Evolutionary conservation across 306 rosid species (phyloP).

Genomic region (Dryas alaskensis): DNA sequence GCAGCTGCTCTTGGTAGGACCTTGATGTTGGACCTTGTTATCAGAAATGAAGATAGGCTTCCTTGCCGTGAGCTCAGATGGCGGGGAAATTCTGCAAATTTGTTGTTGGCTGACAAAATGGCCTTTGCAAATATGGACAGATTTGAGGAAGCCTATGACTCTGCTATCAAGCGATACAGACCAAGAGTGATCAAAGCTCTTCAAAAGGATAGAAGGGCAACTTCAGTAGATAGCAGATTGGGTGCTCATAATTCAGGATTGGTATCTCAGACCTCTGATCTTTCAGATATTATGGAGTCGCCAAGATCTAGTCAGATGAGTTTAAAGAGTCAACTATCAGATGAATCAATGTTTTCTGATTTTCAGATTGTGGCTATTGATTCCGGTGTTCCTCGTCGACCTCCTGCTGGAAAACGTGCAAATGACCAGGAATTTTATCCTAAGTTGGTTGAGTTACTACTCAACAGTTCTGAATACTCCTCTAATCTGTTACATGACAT

Average conservation of each 20-base stretch:
- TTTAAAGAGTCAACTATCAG: slow-evolving; percentile 46
- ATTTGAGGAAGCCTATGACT: slow-evolving; percentile 57
- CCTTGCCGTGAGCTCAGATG: slow-evolving; percentile 90
- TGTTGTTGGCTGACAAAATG: slow-evolving; percentile 69
- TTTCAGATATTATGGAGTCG: slow-evolving; percentile 62
- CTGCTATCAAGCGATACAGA: slow-evolving; percentile 57
- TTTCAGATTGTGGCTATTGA: slow-evolving; percentile 81
- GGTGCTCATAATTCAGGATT: slow-evolving; percentile 45
- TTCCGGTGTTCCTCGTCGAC: slow-evolving; percentile 93
- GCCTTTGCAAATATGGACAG: slow-evolving; percentile 45
- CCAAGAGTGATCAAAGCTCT: slow-evolving; percentile 58
- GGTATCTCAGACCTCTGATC: slow-evolving; percentile 60
- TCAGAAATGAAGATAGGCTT: slow-evolving; percentile 96
- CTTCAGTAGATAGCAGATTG: slow-evolving; percentile 63
- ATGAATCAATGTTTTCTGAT: slow-evolving; percentile 41
- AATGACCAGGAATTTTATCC: slow-evolving; percentile 89
- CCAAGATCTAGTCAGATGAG: slow-evolving; percentile 51
- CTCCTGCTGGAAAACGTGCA: slow-evolving; percentile 94
- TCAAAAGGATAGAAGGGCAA: slow-evolving; percentile 81
- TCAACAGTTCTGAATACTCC: slow-evolving; percentile 74
- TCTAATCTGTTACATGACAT: slow-evolving; percentile 69
- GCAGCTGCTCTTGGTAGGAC: slow-evolving; percentile 85
- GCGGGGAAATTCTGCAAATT: slow-evolving; percentile 94
- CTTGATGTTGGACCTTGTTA: slow-evolving; percentile 84
- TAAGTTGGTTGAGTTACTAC: slow-evolving; percentile 80